Conservation (phyloP, 1,139 yeast genomes). For the Pichia sp. region DNA sequence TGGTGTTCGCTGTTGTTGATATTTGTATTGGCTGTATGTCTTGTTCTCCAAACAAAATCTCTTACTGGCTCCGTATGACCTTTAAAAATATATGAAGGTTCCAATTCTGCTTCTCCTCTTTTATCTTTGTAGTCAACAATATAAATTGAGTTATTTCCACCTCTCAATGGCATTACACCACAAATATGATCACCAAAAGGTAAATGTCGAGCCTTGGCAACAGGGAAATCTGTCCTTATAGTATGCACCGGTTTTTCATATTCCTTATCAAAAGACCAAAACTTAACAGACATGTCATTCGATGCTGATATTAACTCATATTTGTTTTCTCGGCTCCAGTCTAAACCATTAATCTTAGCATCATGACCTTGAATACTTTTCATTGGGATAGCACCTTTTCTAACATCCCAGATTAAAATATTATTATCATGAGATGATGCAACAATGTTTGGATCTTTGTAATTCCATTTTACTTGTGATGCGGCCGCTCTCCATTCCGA, state of each 20-base stretch:
- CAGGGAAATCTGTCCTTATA: slow-evolving; percentile 71
- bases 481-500: slow-evolving; percentile 96
- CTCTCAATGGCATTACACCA: slow-evolving; percentile 84
- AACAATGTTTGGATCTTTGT: slow-evolving; percentile 60
- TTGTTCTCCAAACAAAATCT: slow-evolving; percentile 80
- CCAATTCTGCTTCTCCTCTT: slow-evolving; percentile 33
- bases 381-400: slow-evolving; percentile 76
- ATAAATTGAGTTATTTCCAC: slow-evolving; percentile 72
- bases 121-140: slow-evolving; percentile 46
- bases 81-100: slow-evolving; percentile 54
- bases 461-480: slow-evolving; percentile 91
- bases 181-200: slow-evolving; percentile 88
- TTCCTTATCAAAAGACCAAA: slow-evolving; percentile 59
- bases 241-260: slow-evolving; percentile 44
- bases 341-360: slow-evolving; percentile 83
- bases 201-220: slow-evolving; percentile 76
- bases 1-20: slow-evolving; percentile 75
- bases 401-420: slow-evolving; percentile 77
- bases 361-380: slow-evolving; percentile 62
- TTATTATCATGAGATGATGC: slow-evolving; percentile 84
- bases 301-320: slow-evolving; percentile 70
- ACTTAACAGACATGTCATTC: slow-evolving; percentile 77
- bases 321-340: slow-evolving; percentile 57
- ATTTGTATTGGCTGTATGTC: slow-evolving; percentile 36
- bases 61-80: slow-evolving; percentile 83